Evolutionary conservation across 148 eudicot genomes (phyloP).

Genomic region (Spergularia marina): DNA sequence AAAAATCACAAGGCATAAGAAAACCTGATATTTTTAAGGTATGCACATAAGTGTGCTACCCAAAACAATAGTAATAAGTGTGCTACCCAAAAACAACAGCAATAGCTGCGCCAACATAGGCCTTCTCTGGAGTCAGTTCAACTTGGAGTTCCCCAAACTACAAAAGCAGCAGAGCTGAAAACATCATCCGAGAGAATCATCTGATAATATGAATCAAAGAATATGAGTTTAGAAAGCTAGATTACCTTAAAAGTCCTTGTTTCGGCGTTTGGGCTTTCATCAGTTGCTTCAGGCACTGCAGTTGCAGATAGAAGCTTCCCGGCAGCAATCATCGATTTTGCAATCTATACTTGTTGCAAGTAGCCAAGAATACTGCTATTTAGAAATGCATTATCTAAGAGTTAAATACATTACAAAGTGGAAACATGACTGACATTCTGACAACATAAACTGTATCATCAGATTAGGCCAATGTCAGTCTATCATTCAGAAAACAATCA

Average conservation of each 20-base stretch:
- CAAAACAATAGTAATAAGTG: not conserved
- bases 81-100: slow-evolving; percentile 64
- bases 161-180: slow-evolving; percentile 18
- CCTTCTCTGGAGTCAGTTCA: slow-evolving; percentile 70
- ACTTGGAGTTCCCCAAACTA: slow-evolving; percentile 98
- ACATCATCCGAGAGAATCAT: not conserved
- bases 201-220: not conserved
- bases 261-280: slow-evolving; percentile 47
- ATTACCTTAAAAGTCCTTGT: slow-evolving; percentile 65
- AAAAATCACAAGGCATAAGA: slow-evolving; percentile 11
- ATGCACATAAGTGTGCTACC: not conserved
- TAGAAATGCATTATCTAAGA: slow-evolving; percentile 29
- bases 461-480: not conserved
- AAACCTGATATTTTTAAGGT: not conserved
- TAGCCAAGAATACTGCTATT: slow-evolving; percentile 41
- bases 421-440: not conserved
- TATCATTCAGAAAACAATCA: not conserved
- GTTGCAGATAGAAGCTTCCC: slow-evolving; percentile 69
- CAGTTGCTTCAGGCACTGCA: slow-evolving; percentile 33
- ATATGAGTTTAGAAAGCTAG: not conserved
- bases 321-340: slow-evolving; percentile 68
- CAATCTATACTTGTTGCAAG: slow-evolving; percentile 72
- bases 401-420: slow-evolving; percentile 20
- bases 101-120: slow-evolving; percentile 76
- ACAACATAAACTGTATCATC: not conserved